Conservation (phyloP, 139 green algal species). For the Zygnema cylindricum region DNA sequence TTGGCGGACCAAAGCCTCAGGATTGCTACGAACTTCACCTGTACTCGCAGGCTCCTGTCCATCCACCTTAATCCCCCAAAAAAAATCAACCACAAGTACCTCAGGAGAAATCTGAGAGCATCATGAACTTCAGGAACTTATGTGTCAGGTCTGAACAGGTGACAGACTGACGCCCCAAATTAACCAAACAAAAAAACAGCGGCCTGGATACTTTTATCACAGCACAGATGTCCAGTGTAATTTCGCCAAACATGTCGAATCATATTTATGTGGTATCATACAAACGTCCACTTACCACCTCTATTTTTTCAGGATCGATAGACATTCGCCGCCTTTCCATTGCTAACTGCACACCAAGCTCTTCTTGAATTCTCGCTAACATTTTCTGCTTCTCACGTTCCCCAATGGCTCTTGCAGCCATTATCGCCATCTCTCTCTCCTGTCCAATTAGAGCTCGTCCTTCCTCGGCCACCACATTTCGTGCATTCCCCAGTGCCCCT, state of each 20-base stretch:
- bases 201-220: no score
- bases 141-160: no score
- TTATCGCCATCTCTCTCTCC: constrained; percentile 4
- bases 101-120: neutral
- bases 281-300: neutral
- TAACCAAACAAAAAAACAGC: no score
- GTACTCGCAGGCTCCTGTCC: neutral
- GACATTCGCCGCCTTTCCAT: constrained; percentile 18
- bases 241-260: no score
- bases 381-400: constrained; percentile 27
- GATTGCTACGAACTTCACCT: neutral
- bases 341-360: constrained; percentile 11
- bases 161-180: no score
- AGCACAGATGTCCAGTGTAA: no score
- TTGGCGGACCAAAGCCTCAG: neutral
- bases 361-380: constrained; percentile 10
- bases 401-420: neutral
- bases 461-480: constrained; percentile 26
- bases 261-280: no score
- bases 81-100: neutral
- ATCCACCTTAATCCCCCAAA: neutral
- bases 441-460: constrained; percentile 16
- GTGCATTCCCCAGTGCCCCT: neutral
- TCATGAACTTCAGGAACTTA: no score
- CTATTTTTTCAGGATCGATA: constrained; percentile 17